Conservation (phyloP, 208 protist genomes). For the Leishmania major region DNA sequence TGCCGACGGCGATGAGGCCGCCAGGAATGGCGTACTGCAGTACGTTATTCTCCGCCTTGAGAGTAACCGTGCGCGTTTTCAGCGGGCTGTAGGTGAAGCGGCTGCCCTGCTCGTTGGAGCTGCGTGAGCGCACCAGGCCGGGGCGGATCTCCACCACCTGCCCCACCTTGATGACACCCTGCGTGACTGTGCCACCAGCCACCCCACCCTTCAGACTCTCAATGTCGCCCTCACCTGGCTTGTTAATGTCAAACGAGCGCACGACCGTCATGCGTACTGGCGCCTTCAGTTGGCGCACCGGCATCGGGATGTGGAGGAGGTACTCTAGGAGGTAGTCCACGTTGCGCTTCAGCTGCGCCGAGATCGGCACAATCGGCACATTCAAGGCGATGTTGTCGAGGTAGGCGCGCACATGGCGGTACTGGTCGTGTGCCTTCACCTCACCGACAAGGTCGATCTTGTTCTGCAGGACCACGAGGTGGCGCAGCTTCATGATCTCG, state of each 20-base stretch:
- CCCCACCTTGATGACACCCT: constrained; percentile 97
- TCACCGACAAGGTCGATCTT: constrained; percentile 99
- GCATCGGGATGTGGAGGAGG: constrained; percentile 98
- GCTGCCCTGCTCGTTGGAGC: constrained; percentile 75
- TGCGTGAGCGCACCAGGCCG: constrained; percentile 88
- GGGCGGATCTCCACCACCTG: constrained; percentile 99
- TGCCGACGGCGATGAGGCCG: constrained; percentile 99
- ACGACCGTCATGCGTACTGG: constrained; percentile 98
- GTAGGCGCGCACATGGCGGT: constrained; percentile 94
- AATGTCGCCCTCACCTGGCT: constrained; percentile 96
- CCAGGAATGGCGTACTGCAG: constrained; percentile 99
- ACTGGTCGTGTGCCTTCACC: constrained; percentile 94
- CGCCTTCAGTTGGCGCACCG: constrained; percentile 94
- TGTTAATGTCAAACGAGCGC: constrained; percentile 99
- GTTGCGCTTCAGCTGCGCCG: constrained; percentile 98
- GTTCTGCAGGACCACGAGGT: constrained; percentile 99
- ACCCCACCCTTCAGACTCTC: constrained; percentile 98
- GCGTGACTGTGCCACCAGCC: constrained; percentile 98
- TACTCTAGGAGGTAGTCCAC: constrained; percentile 99
- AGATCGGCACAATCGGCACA: constrained; percentile 99
- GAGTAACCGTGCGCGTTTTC: constrained; percentile 92
- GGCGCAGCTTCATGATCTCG: constrained; percentile 99
- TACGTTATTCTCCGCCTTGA: constrained; percentile 98
- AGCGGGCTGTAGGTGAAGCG: constrained; percentile 97
- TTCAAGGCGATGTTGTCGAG: constrained; percentile 92